Base-by-base conservation (phyloP, 805 yeast species). In the Ogataea nakhonphanomensis region DNA sequence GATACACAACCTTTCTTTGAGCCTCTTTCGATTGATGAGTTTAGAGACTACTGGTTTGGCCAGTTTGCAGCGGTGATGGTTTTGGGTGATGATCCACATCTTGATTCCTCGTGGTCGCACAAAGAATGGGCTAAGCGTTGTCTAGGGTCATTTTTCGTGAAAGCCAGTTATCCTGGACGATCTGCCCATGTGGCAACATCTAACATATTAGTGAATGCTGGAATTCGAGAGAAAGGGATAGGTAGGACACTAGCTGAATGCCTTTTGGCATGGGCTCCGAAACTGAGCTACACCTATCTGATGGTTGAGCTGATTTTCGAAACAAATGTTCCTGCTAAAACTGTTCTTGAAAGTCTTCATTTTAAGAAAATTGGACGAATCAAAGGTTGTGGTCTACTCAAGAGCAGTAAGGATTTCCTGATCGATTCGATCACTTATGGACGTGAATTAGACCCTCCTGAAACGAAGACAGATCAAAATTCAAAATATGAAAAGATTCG, bases 61-160 rank as follows among this genome's bases (percentile, higher is more conserved):
- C 73, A 84, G 4, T 83, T 86, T 62, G 87, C 85, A 1, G 95
- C 87, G 23, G 77, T 76, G 14, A 80, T 71, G 87, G 80, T 67
- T 43, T 67, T 88, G n/a, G 97, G 97, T 3, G 93, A 85, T 55
- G 71, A 68, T 0, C 67, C 76, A 0, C 49, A 59, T 5, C 60
- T 75, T 12, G 71, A 68, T 38, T 68, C 71, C 8, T 58, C 71
- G 26, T 45, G 54, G 29, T 41, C 54, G 4, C 50, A 51, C 22
- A 75, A 82, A 37, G 88, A 83, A 57, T 90, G 98, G 96, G 95
- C 89, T 45, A 87, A 85, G 53, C 90, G 84, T 57, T 91, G 97
- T 58, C 68, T 93, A 33, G 99, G 98, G 0, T 76, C 90, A 1
- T 89, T 91, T 57, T 81, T 74, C 58, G 73, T 91, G 45, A 84